A percentile compares a stretch with the other conserved stretches of the same genome.
These are phyloP conservation scores for Chaetomium sp. DNA, from an alignment of 2,329 filamentous ascomycete genomes.

Conservation along the genomic window DNA sequence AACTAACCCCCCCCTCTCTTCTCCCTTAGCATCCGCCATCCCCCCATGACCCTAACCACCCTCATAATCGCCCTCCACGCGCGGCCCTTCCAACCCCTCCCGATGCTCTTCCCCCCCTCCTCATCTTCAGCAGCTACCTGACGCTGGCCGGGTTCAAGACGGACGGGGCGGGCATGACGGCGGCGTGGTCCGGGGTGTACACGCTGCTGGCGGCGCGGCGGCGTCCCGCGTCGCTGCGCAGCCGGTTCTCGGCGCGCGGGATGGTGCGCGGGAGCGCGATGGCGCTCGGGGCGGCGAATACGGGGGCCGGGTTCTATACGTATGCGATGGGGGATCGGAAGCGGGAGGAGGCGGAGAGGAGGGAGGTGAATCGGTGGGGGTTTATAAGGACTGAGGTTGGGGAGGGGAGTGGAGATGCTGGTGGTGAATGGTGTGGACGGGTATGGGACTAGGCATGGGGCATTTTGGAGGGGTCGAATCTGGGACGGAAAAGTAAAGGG, in stretches of 20 bases:
- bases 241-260: conserved; percentile 49
- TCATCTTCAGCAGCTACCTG: conserved; percentile 60
- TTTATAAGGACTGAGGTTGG: conserved; percentile 35
- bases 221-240: conserved; percentile 38
- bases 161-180: conserved; percentile 58
- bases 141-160: conserved; percentile 62
- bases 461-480: not conserved
- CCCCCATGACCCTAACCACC: conserved; percentile 59
- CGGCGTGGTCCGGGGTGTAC: conserved; percentile 61
- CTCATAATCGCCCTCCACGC: conserved; percentile 59
- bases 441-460: not conserved
- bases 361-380: conserved; percentile 55
- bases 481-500: not conserved
- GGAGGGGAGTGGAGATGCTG: not conserved
- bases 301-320: conserved; percentile 53
- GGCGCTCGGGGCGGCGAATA: conserved; percentile 53
- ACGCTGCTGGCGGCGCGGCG: conserved; percentile 56
- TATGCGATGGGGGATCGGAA: conserved; percentile 56
- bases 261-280: conserved; percentile 54
- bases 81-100: conserved; percentile 54
- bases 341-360: conserved; percentile 52
- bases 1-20: too few species aligned
- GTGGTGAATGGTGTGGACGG: not conserved
- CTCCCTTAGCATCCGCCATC: conserved; percentile 52
- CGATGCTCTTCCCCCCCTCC: conserved; percentile 54